Percentiles rank a stretch among this genome's conserved stretches.
Conservation (phyloP, 306 rosid species). For the Parietaria judaica region DNA sequence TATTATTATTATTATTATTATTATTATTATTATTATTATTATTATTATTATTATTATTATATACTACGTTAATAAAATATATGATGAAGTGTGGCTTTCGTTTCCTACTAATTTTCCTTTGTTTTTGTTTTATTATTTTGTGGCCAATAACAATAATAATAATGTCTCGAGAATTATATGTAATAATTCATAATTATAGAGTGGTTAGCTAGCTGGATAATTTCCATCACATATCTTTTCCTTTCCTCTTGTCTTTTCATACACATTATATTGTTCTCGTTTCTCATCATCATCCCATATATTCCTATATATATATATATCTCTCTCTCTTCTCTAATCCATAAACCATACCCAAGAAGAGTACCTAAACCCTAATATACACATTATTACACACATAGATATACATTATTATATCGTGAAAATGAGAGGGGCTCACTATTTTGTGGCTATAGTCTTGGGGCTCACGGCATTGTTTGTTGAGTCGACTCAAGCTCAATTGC, state of each 20-base stretch:
- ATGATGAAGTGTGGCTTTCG: constrained; percentile 22
- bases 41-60: no score
- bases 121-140: not conserved
- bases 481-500: constrained; percentile 43
- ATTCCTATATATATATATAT: constrained; percentile 24
- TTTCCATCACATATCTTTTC: constrained; percentile 13
- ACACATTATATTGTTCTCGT: not conserved
- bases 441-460: constrained; percentile 25
- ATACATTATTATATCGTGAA: not conserved
- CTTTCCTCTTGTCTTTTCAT: not conserved
- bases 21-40: no score
- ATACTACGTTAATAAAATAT: not conserved
- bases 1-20: no score
- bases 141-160: not conserved
- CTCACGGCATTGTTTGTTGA: constrained; percentile 32
- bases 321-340: constrained; percentile 13
- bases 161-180: not conserved
- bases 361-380: constrained; percentile 14
- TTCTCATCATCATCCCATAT: not conserved
- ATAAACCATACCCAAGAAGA: constrained; percentile 3
- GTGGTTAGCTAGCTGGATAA: constrained; percentile 34
- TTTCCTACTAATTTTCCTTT: not conserved
- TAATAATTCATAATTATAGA: not conserved
- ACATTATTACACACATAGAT: not conserved
- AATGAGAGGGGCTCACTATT: constrained; percentile 33